These are phyloP conservation scores for Kodamaea kaohsiungensis DNA, from an alignment of 805 yeast species.

Conservation along the genomic window DNA sequence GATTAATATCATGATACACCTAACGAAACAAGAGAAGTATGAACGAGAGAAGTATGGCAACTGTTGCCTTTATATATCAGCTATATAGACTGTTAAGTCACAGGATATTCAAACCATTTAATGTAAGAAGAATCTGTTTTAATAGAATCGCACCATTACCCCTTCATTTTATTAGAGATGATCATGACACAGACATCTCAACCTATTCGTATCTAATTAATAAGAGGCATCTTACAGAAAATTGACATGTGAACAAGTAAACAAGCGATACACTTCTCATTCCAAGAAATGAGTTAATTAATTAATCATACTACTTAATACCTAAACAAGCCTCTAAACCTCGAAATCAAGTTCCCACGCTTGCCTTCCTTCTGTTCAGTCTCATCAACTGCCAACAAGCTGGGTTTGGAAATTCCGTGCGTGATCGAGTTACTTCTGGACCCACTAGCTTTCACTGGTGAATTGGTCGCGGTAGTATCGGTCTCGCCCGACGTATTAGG, in stretches of 20 bases:
- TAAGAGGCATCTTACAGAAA: too few species aligned
- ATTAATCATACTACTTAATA: slow-evolving; percentile 15
- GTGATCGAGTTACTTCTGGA: slow-evolving; percentile 11
- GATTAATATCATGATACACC: background rate
- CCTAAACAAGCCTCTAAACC: slow-evolving; percentile 35
- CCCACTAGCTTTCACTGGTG: slow-evolving; percentile 3
- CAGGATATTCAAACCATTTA: background rate
- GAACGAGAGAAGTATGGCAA: background rate
- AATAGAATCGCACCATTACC: too few species aligned
- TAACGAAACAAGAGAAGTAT: background rate
- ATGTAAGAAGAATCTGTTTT: too few species aligned
- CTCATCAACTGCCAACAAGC: slow-evolving; percentile 11
- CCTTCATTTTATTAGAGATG: too few species aligned
- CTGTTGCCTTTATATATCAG: background rate
- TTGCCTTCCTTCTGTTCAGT: slow-evolving; percentile 19
- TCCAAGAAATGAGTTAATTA: background rate
- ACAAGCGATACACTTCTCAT: background rate
- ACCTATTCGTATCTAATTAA: too few species aligned
- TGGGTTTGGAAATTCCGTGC: slow-evolving; percentile 10
- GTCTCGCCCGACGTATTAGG: slow-evolving; percentile 4
- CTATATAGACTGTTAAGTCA: background rate
- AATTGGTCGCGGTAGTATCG: background rate
- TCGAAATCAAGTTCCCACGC: slow-evolving; percentile 29
- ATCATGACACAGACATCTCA: too few species aligned
- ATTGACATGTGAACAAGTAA: too few species aligned